Evolutionary conservation across 352 stramenopile genomes (phyloP), one percentile per base, ranked within the genome.

Genomic region (Phytophthora pistaciae): DNA sequence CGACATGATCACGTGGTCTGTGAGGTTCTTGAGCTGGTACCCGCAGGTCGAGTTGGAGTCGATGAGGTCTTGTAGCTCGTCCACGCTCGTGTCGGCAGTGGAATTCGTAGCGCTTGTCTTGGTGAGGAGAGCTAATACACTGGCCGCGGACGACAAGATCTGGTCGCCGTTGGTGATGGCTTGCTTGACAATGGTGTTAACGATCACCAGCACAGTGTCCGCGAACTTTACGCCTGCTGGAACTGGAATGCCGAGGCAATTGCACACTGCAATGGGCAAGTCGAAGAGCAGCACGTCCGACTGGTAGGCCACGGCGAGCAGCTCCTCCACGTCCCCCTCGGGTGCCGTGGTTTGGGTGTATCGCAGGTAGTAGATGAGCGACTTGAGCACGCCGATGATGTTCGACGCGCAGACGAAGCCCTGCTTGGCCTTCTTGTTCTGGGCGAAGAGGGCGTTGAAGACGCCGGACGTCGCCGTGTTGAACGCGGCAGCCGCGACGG

Each of bases 391-490:
- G 3, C 21, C 36, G 11, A 70, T 50, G 48, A 65, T 59, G 36
- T 56, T 66, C 9, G 33, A 52, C 56, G 63, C 66, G 71, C 23
- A 71, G 23, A 55, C 20, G 21, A 68, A 63, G 25, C 13, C 42
- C 23, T 60, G 38, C 23, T 70, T 64, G 3, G 56, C 64, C 5
- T 21, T 66, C 44, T 69, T 74, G 57, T 46, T 66, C n/a, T 54
- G 46, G 25, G 55, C 33, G 13, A 65, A 60, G 25, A 68, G 59
- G 21, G 33, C 48, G 16, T 69, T 49, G 36, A 83, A 83, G 5
- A 84, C 72, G 2, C 79, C 79, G 13, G 54, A 52, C 9, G 63
- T 74, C 2, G 74, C 75, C 1, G 66, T 42, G 27, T 76, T 80
- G 55, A 86, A 60, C 8, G 57, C 76, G 0, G 55, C 66, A 11